Percentiles rank a stretch among this genome's conserved stretches.
These are phyloP conservation scores for Verticillium tricorpus DNA, from an alignment of 2,329 filamentous ascomycete genomes.

Conservation along the genomic window DNA sequence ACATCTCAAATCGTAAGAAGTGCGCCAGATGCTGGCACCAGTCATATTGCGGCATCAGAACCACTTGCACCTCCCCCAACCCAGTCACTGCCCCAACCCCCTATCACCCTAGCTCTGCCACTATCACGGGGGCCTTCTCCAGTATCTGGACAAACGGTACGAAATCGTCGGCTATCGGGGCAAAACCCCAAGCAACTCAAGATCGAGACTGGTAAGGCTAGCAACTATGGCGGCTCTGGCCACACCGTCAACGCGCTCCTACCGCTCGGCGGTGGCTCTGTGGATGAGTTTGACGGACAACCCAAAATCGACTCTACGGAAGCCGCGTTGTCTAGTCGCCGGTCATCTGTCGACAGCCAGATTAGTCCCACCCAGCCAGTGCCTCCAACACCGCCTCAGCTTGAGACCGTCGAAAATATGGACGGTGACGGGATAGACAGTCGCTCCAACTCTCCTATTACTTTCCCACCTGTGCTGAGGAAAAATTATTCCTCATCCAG, in stretches of 20 bases:
- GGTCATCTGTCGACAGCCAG: not conserved
- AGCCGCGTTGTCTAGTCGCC: not conserved
- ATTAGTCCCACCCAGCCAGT: conserved; percentile 13
- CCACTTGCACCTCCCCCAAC: conserved; percentile 44
- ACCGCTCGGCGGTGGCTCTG: not conserved
- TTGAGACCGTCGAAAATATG: conserved; percentile 23
- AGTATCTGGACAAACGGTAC: conserved; percentile 49
- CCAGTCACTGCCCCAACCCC: conserved; percentile 40
- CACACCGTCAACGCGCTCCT: not conserved
- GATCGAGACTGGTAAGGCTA: conserved; percentile 64
- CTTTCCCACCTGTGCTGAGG: conserved; percentile 43
- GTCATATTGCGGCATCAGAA: conserved; percentile 42
- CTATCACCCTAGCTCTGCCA: conserved; percentile 20
- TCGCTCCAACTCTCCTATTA: conserved; percentile 49
- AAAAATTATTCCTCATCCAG: conserved; percentile 71
- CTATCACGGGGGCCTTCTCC: conserved; percentile 16
- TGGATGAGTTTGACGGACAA: not conserved
- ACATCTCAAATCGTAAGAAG: not conserved
- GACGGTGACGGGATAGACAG: conserved; percentile 31
- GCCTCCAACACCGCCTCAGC: conserved; percentile 18
- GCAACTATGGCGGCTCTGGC: not conserved
- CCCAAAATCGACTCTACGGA: not conserved
- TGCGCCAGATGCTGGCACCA: not conserved
- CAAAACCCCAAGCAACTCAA: conserved; percentile 79
- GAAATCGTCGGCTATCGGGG: conserved; percentile 74